Percentiles rank a stretch among this genome's conserved stretches.
Conservation (phyloP, 2,329 filamentous ascomycete genomes). For the Aspergillus brasiliensis region DNA sequence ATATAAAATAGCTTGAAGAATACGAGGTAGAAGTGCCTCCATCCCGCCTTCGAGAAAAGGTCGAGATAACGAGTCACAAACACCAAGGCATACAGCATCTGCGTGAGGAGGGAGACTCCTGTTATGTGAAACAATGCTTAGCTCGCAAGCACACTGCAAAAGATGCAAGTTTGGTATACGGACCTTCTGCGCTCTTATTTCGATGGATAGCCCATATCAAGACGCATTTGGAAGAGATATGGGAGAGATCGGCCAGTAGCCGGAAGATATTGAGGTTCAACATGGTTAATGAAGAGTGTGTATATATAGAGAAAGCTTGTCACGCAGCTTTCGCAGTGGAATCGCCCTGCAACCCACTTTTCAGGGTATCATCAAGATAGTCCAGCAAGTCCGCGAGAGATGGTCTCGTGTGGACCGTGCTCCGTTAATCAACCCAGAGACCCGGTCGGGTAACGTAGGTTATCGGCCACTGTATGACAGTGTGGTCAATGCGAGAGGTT, state of each 20-base stretch:
- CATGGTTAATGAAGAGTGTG: not conserved
- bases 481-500: not conserved
- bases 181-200: constrained; percentile 83
- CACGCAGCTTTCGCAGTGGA: not conserved
- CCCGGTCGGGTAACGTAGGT: not conserved
- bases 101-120: constrained; percentile 88
- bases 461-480: not conserved
- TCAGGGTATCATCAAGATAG: not conserved
- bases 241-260: constrained; percentile 79
- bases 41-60: constrained; percentile 59
- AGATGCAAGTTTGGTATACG: constrained; percentile 5
- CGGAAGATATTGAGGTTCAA: constrained; percentile 60
- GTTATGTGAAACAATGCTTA: constrained; percentile 17
- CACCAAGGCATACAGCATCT: constrained; percentile 81
- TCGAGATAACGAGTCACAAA: constrained; percentile 88
- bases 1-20: constrained; percentile 91
- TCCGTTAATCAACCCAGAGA: not conserved
- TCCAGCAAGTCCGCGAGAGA: not conserved
- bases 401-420: constrained; percentile 5
- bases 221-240: constrained; percentile 84
- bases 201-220: constrained; percentile 87
- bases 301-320: not conserved
- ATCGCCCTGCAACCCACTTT: not conserved
- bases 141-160: constrained; percentile 9
- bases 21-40: constrained; percentile 65